Percentiles rank a stretch among this genome's conserved stretches.
These are phyloP conservation scores for Pleurotus salmoneostramineus DNA, from an alignment of 768 basidiomycete species.

Conservation along the genomic window DNA sequence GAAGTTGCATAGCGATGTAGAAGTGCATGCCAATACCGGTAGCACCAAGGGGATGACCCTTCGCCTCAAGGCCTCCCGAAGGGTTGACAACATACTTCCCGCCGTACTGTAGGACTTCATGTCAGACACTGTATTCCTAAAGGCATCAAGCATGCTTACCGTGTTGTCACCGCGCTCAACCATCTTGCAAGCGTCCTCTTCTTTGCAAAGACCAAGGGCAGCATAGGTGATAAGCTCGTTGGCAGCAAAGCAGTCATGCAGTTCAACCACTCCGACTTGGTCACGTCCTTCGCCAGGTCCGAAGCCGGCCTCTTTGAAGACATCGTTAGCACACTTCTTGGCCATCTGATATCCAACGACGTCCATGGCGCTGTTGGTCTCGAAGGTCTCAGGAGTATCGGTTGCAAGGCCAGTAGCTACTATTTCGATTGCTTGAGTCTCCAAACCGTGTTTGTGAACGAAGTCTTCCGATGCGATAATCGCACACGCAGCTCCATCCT, in stretches of 20 bases:
- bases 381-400: constrained; percentile 62
- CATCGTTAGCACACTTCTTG: constrained; percentile 60
- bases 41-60: constrained; percentile 82
- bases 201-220: constrained; percentile 67
- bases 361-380: constrained; percentile 71
- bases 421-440: constrained; percentile 87
- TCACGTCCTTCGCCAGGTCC: constrained; percentile 58
- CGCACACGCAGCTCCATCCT: constrained; percentile 78
- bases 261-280: constrained; percentile 78
- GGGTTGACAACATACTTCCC: constrained; percentile 86
- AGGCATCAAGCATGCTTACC: constrained; percentile 33
- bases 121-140: background rate
- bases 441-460: constrained; percentile 63
- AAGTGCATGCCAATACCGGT: constrained; percentile 87
- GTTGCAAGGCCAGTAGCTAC: constrained; percentile 63
- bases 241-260: constrained; percentile 84
- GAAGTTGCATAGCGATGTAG: constrained; percentile 80
- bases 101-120: constrained; percentile 49
- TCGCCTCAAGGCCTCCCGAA: constrained; percentile 84
- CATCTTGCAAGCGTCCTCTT: constrained; percentile 67
- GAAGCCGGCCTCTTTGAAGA: constrained; percentile 71
- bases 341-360: constrained; percentile 81
- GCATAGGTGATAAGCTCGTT: constrained; percentile 86
- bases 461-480: constrained; percentile 79
- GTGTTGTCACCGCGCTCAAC: constrained; percentile 80